Base-by-base conservation (phyloP, 345 rosid genomes). In the Mallotus nudiflorus region DNA sequence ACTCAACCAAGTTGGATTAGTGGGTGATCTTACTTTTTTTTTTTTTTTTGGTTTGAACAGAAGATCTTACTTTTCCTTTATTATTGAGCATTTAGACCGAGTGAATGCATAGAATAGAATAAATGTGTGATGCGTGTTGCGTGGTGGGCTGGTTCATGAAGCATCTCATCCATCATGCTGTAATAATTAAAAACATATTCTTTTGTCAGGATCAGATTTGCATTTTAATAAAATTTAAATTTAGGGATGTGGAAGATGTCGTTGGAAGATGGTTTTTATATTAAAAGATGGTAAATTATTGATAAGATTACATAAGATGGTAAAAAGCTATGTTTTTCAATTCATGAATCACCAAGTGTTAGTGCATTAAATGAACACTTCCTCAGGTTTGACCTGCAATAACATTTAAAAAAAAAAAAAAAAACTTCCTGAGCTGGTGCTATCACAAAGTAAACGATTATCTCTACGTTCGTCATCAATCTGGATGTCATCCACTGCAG, bases 371-470 rank as follows among this genome's bases (percentile, higher is more conserved):
- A 49, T 42, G 56, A 27, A 78, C 19, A 55, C 45, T 50, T n/a
- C 40, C 46, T 25, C 22, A 49, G 51, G 68, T 63, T 77, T 75
- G 75, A 74, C 72, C 57, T 3, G 45, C 15, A 54, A 39, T 28
- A 16, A 9, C 27, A 56, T 33, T 33, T 33, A 22, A 46, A 49
- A 25, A 64, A 58, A 62, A 69, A 19, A 25, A 61, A 61, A 46
- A 10, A 51, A 46, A 6, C 39, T 0, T 59, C 57, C 57, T 35
- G 28, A 65, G 81, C 64, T 77, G 77, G 60, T 72, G 78, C 65
- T 24, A 68, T 73, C 71, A 60, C 29, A 29, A 8, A 52, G 51
- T 73, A 73, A 73, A 73, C 40, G 53, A 49, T 44, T 80, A 51
- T 15, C 25, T 66, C 69, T 48, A 54, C 65, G 44, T 33, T 58